phyloP scores from a whole-genome alignment of 1,139 yeast species.

The Arxiozyma telluris region DNA sequence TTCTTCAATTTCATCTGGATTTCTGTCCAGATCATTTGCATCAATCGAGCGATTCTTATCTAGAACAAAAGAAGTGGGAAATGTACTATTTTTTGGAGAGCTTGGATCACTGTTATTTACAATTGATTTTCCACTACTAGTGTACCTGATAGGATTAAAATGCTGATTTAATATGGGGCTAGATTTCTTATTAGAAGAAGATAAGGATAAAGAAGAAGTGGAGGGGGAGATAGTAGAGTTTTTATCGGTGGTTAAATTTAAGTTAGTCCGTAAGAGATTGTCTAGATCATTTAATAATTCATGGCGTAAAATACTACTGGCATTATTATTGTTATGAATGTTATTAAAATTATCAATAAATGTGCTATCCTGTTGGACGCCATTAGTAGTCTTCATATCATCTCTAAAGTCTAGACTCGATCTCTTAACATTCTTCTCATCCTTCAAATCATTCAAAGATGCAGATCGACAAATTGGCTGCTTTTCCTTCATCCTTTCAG shows the following conservation, averaged over 20 bases:
- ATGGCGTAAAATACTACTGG: background rate
- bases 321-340: background rate
- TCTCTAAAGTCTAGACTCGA: conserved; percentile 11
- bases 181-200: background rate
- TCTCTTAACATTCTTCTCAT: conserved; percentile 7
- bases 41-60: background rate
- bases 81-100: background rate
- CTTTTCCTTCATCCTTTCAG: background rate
- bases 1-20: background rate
- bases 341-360: too few relatives aligned
- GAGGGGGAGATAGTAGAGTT: background rate
- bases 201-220: background rate
- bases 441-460: conserved; percentile 15
- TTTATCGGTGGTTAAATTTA: conserved; percentile 9
- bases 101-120: background rate
- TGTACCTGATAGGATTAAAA: conserved; percentile 1
- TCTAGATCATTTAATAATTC: conserved; percentile 19
- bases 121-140: conserved; percentile 4
- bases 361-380: background rate
- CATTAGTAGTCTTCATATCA: conserved; percentile 8
- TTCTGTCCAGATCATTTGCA: background rate
- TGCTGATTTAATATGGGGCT: conserved; percentile 1
- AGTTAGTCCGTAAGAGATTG: conserved; percentile 18
- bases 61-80: background rate
- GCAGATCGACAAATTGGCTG: conserved; percentile 12